Evolutionary conservation across 2,329 filamentous ascomycete species (phyloP).

Genomic region (Stemphylium lycopersici): DNA sequence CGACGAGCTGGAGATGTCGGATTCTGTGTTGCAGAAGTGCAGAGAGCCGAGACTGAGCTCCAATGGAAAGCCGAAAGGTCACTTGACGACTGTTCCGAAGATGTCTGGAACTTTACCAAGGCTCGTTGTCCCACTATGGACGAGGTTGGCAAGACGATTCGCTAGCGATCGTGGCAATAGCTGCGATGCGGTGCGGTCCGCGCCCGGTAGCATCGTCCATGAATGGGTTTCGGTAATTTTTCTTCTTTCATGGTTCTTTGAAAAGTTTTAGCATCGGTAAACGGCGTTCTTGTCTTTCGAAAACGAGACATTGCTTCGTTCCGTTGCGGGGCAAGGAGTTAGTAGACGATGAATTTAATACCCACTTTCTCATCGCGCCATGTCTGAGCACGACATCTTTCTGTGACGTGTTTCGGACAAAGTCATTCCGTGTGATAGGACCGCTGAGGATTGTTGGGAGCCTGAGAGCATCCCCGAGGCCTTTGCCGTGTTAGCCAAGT

Average conservation of each 20-base stretch:
- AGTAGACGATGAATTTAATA: not conserved
- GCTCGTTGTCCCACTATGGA: slow-evolving; percentile 25
- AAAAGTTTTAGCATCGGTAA: slow-evolving; percentile 9
- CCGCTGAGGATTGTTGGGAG: not conserved
- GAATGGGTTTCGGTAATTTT: not conserved
- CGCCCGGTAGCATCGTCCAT: not conserved
- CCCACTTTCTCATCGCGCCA: too few relatives aligned
- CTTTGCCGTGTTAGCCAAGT: not conserved
- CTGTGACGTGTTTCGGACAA: not conserved
- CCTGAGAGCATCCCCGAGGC: not conserved
- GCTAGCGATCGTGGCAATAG: slow-evolving; percentile 13
- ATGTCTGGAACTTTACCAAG: slow-evolving; percentile 50
- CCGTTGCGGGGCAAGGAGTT: not conserved
- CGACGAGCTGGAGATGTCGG: slow-evolving; percentile 51
- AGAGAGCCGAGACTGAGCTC: slow-evolving; percentile 48
- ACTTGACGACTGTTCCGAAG: slow-evolving; percentile 45
- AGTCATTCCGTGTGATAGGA: not conserved
- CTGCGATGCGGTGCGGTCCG: not conserved
- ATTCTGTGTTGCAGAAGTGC: slow-evolving; percentile 49
- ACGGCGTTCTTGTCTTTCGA: slow-evolving; percentile 10
- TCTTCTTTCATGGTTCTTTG: not conserved
- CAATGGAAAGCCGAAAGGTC: slow-evolving; percentile 48
- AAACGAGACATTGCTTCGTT: not conserved
- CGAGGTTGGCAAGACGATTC: slow-evolving; percentile 9
- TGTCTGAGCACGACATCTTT: not conserved